Base-by-base conservation (phyloP, 2,329 filamentous ascomycete genomes). In the Arthrinium puccinioides region DNA sequence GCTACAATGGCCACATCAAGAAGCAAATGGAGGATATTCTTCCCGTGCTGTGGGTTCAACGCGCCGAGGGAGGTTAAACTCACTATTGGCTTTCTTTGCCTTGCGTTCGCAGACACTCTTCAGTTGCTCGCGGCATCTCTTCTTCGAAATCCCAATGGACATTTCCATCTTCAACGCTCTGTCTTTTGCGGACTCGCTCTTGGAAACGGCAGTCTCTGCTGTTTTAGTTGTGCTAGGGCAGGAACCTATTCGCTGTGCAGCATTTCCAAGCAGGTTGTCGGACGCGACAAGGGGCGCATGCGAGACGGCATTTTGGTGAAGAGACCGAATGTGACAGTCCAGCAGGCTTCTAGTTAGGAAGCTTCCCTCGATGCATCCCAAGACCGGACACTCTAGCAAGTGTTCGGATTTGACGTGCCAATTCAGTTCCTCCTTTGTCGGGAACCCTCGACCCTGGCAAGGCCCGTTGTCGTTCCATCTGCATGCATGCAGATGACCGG, bases 361-460 rank as follows among this genome's bases (percentile, higher is more conserved):
- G 1, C 48, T 44, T n/a, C 47, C 49, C 34, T 66, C 61, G 23
- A 52, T 48, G 38, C 66, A 69, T 1, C 57, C 61, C 0, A 52
- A 45, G 1, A 57, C 53, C 0, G 66, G 66, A 21, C 66, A 69
- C 19, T 62, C 47, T 20, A 68, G 54, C 9, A 68, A 52, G 40
- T 69, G 66, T 32, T 67, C 59, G 15, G 52, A 50, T 38, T 68
- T 65, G 26, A 69, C 62, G 40, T 69, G 66, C 51, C 64, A 61
- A 13, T 59, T 54, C 21, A 69, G 55, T 8, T 56, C 62, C 23
- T 59, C 56, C 11, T 52, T 54, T 2, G 61, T 59, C 3, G 53
- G 46, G 37, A 67, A 69, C 31, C 54, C 54, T 1, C 52, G 44
- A 6, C 56, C 53, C 2, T 48, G 40, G 27, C 66, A 69, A 6